Percentiles rank a stretch among this genome's conserved stretches.
phyloP scores from a whole-genome alignment of 176 grass and related monocot genomes.

The Cymbopogon citratus region DNA sequence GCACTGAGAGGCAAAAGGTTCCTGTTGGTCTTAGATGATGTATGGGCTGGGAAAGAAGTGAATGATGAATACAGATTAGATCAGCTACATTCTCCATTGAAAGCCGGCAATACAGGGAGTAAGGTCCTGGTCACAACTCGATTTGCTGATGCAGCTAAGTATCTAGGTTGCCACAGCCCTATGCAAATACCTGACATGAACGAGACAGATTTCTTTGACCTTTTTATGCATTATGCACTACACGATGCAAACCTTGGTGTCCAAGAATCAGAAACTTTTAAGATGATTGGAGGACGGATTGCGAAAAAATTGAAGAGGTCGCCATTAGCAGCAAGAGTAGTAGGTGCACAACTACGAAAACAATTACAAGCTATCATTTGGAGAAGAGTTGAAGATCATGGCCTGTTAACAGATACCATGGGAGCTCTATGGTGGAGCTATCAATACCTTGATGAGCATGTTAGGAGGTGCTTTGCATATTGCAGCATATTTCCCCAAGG shows the following conservation, averaged over 20 bases:
- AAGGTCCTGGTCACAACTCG: conserved; percentile 34
- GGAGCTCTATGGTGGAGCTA: conserved; percentile 30
- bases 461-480: conserved; percentile 35
- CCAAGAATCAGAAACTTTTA: background rate
- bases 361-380: background rate
- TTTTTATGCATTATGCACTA: conserved; percentile 33
- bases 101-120: conserved; percentile 1
- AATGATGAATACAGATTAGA: background rate
- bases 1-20: background rate
- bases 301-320: background rate
- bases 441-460: background rate
- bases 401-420: conserved; percentile 22
- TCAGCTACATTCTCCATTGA: conserved; percentile 9
- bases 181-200: conserved; percentile 9
- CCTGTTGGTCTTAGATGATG: conserved; percentile 17
- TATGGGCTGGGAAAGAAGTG: background rate
- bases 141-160: background rate
- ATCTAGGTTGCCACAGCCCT: background rate
- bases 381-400: background rate
- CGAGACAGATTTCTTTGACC: background rate
- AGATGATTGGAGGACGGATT: background rate
- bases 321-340: conserved; percentile 23
- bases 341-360: background rate
- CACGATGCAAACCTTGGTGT: background rate
- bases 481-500: conserved; percentile 28